phyloP scores from a whole-genome alignment of 441 rosid species.

The Erysimum pusillum region DNA sequence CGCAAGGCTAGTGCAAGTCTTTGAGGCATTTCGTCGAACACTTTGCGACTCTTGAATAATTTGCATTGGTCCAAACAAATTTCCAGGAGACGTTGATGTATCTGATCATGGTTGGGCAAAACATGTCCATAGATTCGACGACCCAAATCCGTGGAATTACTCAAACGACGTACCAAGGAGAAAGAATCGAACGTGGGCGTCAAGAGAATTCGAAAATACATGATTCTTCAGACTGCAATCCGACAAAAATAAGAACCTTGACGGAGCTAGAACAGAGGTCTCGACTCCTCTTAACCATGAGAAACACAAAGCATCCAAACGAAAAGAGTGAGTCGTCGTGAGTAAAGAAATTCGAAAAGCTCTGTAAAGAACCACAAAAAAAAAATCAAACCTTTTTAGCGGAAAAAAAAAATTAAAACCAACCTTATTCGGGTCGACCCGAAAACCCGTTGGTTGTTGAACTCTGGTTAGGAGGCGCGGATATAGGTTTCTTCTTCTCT shows the following conservation, averaged over 20 bases:
- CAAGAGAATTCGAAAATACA: constrained; percentile 49
- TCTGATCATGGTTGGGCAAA: constrained; percentile 18
- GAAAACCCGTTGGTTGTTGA: constrained; percentile 31
- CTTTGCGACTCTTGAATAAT: constrained; percentile 51
- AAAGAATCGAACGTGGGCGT: constrained; percentile 42
- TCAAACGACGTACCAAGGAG: constrained; percentile 43
- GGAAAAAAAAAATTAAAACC: not conserved
- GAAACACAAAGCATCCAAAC: constrained; percentile 15
- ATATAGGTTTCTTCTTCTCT: not conserved
- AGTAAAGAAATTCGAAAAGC: constrained; percentile 34
- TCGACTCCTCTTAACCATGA: constrained; percentile 27
- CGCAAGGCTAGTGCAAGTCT: constrained; percentile 49
- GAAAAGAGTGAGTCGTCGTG: constrained; percentile 29
- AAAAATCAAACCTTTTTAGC: not conserved
- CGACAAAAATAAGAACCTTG: constrained; percentile 14
- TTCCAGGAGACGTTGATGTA: constrained; percentile 46
- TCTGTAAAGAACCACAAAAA: not conserved
- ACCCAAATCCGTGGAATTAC: constrained; percentile 43
- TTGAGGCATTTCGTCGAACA: constrained; percentile 81
- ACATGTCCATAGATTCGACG: constrained; percentile 3
- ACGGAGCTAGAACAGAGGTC: constrained; percentile 15
- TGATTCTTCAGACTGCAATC: constrained; percentile 40
- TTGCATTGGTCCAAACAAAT: constrained; percentile 60
- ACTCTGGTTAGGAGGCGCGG: not conserved
- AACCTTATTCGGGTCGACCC: constrained; percentile 38